Evolutionary conservation across 495 filamentous ascomycete genomes (phyloP).

Genomic region (Clavariopsis aquatica): DNA sequence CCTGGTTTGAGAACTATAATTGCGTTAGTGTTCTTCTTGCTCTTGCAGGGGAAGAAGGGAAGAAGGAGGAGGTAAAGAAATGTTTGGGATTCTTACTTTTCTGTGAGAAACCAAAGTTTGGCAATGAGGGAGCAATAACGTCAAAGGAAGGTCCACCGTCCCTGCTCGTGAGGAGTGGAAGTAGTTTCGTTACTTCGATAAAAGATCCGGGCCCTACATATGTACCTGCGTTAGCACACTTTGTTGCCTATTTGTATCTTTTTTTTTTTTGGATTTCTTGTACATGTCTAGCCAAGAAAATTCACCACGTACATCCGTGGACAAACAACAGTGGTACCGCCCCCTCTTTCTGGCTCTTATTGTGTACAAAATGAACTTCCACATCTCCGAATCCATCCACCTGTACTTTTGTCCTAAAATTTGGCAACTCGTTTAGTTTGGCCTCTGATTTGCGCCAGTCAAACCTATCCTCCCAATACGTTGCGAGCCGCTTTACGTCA

Average conservation of each 20-base stretch:
- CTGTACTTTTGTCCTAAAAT: slow-evolving; percentile 38
- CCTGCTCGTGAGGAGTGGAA: slow-evolving; percentile 54
- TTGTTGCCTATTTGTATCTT: background rate
- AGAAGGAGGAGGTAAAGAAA: too few relatives aligned
- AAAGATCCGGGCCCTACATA: slow-evolving; percentile 66
- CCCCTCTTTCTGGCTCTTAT: slow-evolving; percentile 33
- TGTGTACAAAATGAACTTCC: slow-evolving; percentile 47
- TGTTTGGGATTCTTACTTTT: slow-evolving; percentile 28
- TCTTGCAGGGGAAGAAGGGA: too few relatives aligned
- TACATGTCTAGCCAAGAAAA: background rate
- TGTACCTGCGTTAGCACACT: too few relatives aligned
- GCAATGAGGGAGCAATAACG: slow-evolving; percentile 68
- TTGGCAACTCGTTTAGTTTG: slow-evolving; percentile 45
- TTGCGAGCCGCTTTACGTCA: slow-evolving; percentile 54
- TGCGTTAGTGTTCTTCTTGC: background rate
- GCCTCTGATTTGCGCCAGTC: slow-evolving; percentile 45
- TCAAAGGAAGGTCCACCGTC: slow-evolving; percentile 60
- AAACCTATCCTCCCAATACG: slow-evolving; percentile 46
- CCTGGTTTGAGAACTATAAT: slow-evolving; percentile 51
- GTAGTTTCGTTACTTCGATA: slow-evolving; percentile 64
- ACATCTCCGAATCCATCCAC: slow-evolving; percentile 44
- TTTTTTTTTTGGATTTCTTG: background rate
- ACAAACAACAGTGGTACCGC: slow-evolving; percentile 46
- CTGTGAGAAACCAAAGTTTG: slow-evolving; percentile 70
- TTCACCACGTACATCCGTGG: slow-evolving; percentile 39